Evolutionary conservation across 768 basidiomycete species (phyloP), one percentile per base, ranked within the genome.

Genomic region (Tubosaeta brunneosetosa): DNA sequence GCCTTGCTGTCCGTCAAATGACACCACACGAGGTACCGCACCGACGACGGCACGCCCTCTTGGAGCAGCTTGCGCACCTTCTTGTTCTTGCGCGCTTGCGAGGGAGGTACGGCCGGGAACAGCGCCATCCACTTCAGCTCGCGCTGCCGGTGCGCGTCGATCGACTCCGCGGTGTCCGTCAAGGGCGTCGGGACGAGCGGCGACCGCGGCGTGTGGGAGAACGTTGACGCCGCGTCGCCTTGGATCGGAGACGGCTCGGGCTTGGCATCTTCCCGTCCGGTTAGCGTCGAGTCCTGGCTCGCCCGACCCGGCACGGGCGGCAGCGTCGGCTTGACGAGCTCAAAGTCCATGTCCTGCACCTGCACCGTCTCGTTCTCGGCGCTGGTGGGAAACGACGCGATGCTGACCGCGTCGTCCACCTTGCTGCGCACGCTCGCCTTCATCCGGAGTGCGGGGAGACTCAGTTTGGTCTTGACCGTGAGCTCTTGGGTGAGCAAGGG

Each of bases 11-110:
- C 86, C 6, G 84, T 85, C 11, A 93, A 68, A 63, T 86, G 83
- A 16, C 82, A 81, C 91, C 91, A 94, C 3, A 92, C 90, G 14
- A 85, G 79, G 57, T 90, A 92, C 10, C 91, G 77, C 25, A 94
- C 88, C 11, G 85, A 88, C 10, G 86, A 83, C 0, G 91, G 91
- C 1, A 94, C 86, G 34, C 83, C 83, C n/a, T 91, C 88, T 41
- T 84, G 69, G 27, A 92, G 59, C 7, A 94, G 69, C 60, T 84
- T 86, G 57, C 81, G 77, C 11, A 91, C 75, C 62, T 92, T 93
- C 70, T 91, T 91, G 65, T 72, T 86, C 74, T 88, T 92, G 46
- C 82, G 76, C 2, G 86, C 80, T 58, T 86, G 82, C 3, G 82
- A 68, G 0, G 89, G 71, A 1, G 81, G 74, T 0, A 78, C 74